Evolutionary conservation across 2,329 filamentous ascomycete species (phyloP), one percentile per base, ranked within the genome.

Genomic region (Calonectria fujianensis): DNA sequence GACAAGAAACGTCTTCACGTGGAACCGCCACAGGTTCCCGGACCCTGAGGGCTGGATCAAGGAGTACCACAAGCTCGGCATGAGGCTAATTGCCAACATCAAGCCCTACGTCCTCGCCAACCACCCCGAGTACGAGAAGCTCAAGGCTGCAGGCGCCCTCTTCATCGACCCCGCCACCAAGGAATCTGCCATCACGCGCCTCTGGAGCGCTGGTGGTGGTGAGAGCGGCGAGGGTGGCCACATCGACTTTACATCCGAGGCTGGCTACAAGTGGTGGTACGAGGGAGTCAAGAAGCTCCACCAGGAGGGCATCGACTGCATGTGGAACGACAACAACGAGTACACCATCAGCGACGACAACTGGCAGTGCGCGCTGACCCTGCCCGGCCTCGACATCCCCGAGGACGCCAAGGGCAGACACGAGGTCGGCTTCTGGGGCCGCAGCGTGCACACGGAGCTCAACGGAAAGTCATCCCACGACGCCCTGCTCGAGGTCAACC

Each of bases 281-380:
- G 86, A 94, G 0, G 93, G 93, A 2, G 90, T 94, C 11, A 89
- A 90, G 73, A 89, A 88, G 65, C 86, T 95, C 1, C 91, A 91
- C 70, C 85, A 90, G 32, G 85, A 91, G 11, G 93, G 93, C 1
- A 93, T 95, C 71, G 93, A 94, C 77, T 93, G 89, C 63, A 94
- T 95, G 85, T 95, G 94, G 93, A 95, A 95, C 77, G 93, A 95
- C 82, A 95, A 95, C 83, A 95, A 95, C 77, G 93, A 95, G 82
- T 95, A 94, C 82, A 92, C 91, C 0, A 88, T 94, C 3, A 89
- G 91, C 0, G 87, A 91, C 74, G 93, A 95, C 74, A 86, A 89
- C 31, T 95, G 93, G 93, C 84, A 91, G 71, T 90, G 92, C 67
- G 89, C 90, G 0, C 85, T 94, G 0, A 88, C 91, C 2, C 74